phyloP scores from a whole-genome alignment of 2,329 filamentous ascomycete species.

The Fusarium devonianum region DNA sequence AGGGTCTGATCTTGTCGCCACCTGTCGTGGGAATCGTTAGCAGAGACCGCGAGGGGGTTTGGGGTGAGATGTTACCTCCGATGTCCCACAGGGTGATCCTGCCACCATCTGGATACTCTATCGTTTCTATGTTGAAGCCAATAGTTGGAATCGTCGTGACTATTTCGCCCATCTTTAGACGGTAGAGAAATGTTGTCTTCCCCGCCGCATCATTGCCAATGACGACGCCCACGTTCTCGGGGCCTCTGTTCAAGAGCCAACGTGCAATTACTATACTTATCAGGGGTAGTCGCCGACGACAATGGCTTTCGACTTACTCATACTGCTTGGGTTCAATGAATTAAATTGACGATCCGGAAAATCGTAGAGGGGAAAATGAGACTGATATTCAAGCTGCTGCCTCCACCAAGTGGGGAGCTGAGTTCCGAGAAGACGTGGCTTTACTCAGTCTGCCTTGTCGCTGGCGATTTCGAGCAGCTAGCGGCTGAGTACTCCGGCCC shows the following conservation, averaged over 20 bases:
- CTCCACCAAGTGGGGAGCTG: constrained; percentile 32
- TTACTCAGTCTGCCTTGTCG: constrained; percentile 25
- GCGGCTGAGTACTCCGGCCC: constrained; percentile 3
- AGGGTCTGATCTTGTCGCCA: constrained; percentile 40
- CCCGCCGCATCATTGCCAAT: constrained; percentile 54
- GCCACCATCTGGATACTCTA: constrained; percentile 46
- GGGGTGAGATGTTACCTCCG: constrained; percentile 29
- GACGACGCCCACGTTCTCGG: constrained; percentile 31
- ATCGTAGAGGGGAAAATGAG: too few species aligned
- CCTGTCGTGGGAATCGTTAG: constrained; percentile 20
- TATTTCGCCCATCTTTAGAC: constrained; percentile 88
- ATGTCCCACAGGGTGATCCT: constrained; percentile 42
- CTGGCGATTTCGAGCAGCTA: constrained; percentile 2
- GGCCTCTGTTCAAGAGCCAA: constrained; percentile 32
- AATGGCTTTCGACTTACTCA: constrained; percentile 21
- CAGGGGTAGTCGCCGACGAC: background rate
- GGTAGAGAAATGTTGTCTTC: constrained; percentile 80
- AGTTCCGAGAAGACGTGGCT: constrained; percentile 30
- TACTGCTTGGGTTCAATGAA: constrained; percentile 1
- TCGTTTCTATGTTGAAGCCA: constrained; percentile 91
- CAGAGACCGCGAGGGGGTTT: accelerated
- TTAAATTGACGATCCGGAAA: background rate
- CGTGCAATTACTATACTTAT: constrained; percentile 29
- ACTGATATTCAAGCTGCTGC: constrained; percentile 33
- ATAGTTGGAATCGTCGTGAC: constrained; percentile 96